A percentile compares a stretch with the other conserved stretches of the same genome.
phyloP scores from a whole-genome alignment of 208 protist genomes.

The Trypanosoma grayi region DNA sequence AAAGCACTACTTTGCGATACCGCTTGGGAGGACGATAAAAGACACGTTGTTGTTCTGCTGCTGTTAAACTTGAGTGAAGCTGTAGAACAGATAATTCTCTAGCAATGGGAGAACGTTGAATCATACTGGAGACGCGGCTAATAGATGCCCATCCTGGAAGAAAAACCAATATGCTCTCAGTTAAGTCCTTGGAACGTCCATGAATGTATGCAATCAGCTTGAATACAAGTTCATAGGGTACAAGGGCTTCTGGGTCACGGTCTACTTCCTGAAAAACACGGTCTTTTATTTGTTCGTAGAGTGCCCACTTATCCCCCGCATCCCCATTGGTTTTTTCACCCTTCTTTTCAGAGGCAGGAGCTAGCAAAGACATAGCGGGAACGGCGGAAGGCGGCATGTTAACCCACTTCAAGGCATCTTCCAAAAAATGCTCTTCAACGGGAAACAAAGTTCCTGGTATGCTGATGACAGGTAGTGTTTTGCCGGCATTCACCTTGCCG shows the following conservation, averaged over 20 bases:
- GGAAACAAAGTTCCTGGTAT: slow-evolving; percentile 85
- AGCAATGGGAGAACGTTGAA: slow-evolving; percentile 38
- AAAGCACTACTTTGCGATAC: slow-evolving; percentile 92
- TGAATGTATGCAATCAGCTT: slow-evolving; percentile 72
- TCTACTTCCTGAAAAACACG: slow-evolving; percentile 52
- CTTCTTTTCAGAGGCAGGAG: slow-evolving; percentile 9
- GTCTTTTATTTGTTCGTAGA: slow-evolving; percentile 64
- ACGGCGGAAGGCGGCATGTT: slow-evolving; percentile 26
- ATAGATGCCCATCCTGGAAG: slow-evolving; percentile 91
- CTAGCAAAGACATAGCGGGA: slow-evolving; percentile 34
- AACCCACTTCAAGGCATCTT: slow-evolving; percentile 68
- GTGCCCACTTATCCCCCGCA: slow-evolving; percentile 3
- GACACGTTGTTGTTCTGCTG: slow-evolving; percentile 86
- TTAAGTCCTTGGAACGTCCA: slow-evolving; percentile 28
- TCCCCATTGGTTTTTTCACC: background rate
- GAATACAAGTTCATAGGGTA: slow-evolving; percentile 69
- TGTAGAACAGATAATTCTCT: slow-evolving; percentile 75
- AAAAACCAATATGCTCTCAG: slow-evolving; percentile 87
- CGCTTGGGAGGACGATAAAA: slow-evolving; percentile 81
- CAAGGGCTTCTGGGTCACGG: slow-evolving; percentile 51
- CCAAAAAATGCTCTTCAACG: slow-evolving; percentile 85
- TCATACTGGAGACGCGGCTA: slow-evolving; percentile 44
- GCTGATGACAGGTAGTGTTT: slow-evolving; percentile 53
- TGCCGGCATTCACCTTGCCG: slow-evolving; percentile 26
- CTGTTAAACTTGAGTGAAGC: slow-evolving; percentile 91